Percentiles rank a stretch among this genome's conserved stretches.
These are phyloP conservation scores for Melampsora larici-populina DNA, from an alignment of 1,284 basidiomycete genomes.

Conservation along the genomic window DNA sequence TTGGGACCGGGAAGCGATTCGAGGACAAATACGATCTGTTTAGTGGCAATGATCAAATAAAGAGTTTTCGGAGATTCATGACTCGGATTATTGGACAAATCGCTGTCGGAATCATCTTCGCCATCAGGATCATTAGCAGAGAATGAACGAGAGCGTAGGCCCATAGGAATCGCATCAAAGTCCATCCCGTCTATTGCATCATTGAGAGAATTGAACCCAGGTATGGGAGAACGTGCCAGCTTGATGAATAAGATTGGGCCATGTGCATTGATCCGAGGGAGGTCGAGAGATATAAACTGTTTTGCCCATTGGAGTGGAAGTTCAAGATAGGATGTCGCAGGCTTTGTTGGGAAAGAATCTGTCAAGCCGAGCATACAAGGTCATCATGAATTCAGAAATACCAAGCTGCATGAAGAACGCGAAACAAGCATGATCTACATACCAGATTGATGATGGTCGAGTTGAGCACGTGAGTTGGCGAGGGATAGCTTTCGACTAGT, in stretches of 20 bases:
- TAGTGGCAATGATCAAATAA: constrained; percentile 33
- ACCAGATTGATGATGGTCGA: background rate
- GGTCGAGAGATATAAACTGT: constrained; percentile 21
- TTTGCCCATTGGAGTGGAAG: constrained; percentile 40
- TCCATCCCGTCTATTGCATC: constrained; percentile 2
- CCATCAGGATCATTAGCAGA: constrained; percentile 2
- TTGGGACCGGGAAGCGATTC: constrained; percentile 20
- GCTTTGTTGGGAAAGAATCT: background rate
- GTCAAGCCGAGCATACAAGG: background rate
- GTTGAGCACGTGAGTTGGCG: background rate
- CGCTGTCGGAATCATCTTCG: background rate
- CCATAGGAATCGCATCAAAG: constrained; percentile 10
- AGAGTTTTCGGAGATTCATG: background rate
- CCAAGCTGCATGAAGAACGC: background rate
- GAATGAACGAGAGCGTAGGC: constrained; percentile 17
- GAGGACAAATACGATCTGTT: constrained; percentile 37
- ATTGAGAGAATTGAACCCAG: constrained; percentile 24
- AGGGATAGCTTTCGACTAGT: background rate
- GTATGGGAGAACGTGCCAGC: constrained; percentile 19
- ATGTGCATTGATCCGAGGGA: constrained; percentile 33
- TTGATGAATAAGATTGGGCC: constrained; percentile 39
- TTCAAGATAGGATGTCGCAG: constrained; percentile 26
- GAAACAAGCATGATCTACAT: background rate
- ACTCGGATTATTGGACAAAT: background rate
- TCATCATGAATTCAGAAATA: background rate